Evolutionary conservation across 148 eudicot genomes (phyloP).

Genomic region (Pouteria glomerata): DNA sequence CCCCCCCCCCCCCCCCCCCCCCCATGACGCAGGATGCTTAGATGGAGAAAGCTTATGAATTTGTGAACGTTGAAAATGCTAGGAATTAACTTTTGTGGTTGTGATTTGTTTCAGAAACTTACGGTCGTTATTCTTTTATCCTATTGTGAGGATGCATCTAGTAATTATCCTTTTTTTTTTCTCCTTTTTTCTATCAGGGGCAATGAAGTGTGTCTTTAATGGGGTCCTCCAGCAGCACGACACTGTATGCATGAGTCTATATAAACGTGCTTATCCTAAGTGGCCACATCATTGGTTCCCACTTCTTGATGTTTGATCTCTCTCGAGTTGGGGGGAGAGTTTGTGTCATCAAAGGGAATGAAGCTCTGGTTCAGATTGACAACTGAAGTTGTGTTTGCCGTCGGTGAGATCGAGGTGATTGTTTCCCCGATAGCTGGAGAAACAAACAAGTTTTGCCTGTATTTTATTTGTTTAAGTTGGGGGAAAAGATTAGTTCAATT

Average conservation of each 20-base stretch:
- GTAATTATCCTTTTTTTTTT: not conserved
- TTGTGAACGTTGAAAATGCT: not conserved
- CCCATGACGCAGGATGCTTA: no score
- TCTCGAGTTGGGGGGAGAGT: not conserved
- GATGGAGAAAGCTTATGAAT: not conserved
- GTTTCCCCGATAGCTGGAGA: not conserved
- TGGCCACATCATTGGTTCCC: slow-evolving; percentile 84
- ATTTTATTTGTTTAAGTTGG: no score
- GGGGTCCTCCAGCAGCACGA: slow-evolving; percentile 87
- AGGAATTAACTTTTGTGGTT: not conserved
- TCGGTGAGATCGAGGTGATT: not conserved
- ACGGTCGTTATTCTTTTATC: not conserved
- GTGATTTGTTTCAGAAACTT: not conserved
- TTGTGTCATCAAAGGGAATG: slow-evolving; percentile 49
- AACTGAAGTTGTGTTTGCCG: slow-evolving; percentile 8
- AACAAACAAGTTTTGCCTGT: slow-evolving; percentile 16
- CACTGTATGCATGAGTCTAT: slow-evolving; percentile 90
- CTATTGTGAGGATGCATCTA: not conserved
- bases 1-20: no score
- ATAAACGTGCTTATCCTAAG: slow-evolving; percentile 84
- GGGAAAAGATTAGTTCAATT: no score
- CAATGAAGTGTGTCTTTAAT: slow-evolving; percentile 85
- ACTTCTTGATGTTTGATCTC: slow-evolving; percentile 30
- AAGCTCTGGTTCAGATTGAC: slow-evolving; percentile 78
- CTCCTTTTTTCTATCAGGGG: slow-evolving; percentile 39